Evolutionary conservation across 2,329 filamentous ascomycete species (phyloP).

Genomic region (Cercospora berteroae): DNA sequence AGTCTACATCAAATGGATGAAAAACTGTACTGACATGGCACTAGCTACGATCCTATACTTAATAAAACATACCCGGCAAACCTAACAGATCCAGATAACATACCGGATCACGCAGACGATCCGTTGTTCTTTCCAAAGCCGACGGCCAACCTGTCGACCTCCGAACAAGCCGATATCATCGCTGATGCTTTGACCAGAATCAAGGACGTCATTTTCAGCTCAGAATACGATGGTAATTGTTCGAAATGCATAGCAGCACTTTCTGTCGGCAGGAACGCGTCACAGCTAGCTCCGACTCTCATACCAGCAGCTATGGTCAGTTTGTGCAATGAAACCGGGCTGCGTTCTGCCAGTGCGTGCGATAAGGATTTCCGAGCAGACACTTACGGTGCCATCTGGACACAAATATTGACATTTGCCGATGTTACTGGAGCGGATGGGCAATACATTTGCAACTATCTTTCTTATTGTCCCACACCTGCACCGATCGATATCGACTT

Average conservation of each 20-base stretch:
- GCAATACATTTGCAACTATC: constrained; percentile 55
- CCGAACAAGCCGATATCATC: constrained; percentile 45
- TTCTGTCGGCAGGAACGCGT: constrained; percentile 51
- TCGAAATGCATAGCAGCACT: constrained; percentile 55
- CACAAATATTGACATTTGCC: constrained; percentile 55
- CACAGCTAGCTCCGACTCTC: constrained; percentile 49
- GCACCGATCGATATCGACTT: constrained; percentile 47
- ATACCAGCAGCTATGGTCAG: constrained; percentile 53
- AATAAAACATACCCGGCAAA: constrained; percentile 55
- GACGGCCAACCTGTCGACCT: constrained; percentile 46
- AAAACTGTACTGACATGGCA: background rate
- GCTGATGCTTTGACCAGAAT: constrained; percentile 47
- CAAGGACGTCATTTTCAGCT: constrained; percentile 42
- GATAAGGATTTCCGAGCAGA: constrained; percentile 48
- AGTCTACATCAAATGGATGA: background rate
- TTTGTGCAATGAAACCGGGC: constrained; percentile 51
- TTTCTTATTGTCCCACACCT: constrained; percentile 53
- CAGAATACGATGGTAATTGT: constrained; percentile 44
- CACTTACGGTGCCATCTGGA: constrained; percentile 57
- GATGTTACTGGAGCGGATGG: constrained; percentile 57
- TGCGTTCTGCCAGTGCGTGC: constrained; percentile 51
- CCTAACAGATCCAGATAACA: constrained; percentile 54
- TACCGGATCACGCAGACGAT: constrained; percentile 51
- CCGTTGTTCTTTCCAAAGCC: constrained; percentile 52
- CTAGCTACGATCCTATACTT: constrained; percentile 50